These are phyloP conservation scores for Kwoniella shivajii DNA, from an alignment of 1,284 basidiomycete genomes.

Conservation along the genomic window DNA sequence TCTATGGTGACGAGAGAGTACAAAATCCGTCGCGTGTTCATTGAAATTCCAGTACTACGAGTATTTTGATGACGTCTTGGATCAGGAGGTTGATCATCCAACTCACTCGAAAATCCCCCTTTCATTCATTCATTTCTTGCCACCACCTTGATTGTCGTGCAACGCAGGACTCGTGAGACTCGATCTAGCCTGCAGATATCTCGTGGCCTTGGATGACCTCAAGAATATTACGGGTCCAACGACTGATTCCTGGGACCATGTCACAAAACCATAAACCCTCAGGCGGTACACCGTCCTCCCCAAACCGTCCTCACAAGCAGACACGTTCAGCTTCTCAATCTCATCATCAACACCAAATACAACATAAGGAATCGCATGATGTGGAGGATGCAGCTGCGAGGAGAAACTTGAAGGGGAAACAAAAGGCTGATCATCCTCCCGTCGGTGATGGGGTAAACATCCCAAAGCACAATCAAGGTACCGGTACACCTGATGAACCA, in stretches of 20 bases:
- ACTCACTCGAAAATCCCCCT: too few relatives aligned
- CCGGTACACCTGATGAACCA: conserved; percentile 11
- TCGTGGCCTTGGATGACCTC: conserved; percentile 10
- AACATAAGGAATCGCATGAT: not conserved
- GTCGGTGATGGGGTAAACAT: not conserved
- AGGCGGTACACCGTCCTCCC: not conserved
- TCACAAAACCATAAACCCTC: conserved; percentile 9
- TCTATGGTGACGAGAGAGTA: too few relatives aligned
- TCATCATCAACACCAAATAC: conserved; percentile 1
- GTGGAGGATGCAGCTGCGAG: conserved; percentile 10
- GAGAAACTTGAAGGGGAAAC: conserved; percentile 23
- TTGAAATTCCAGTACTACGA: not conserved
- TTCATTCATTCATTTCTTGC: too few relatives aligned
- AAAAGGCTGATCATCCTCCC: conserved; percentile 17
- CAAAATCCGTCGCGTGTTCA: conserved; percentile 3
- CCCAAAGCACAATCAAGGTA: not conserved
- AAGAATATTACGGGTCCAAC: not conserved
- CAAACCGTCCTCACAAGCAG: not conserved
- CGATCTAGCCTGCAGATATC: not conserved
- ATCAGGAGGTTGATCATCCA: too few relatives aligned
- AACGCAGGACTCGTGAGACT: too few relatives aligned
- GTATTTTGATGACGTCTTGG: too few relatives aligned
- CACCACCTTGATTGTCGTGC: too few relatives aligned
- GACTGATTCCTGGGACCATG: conserved; percentile 6
- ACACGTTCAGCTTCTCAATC: conserved; percentile 4